Base-by-base conservation (phyloP, 1,284 basidiomycete genomes). In the Moesziomyces sp. region DNA sequence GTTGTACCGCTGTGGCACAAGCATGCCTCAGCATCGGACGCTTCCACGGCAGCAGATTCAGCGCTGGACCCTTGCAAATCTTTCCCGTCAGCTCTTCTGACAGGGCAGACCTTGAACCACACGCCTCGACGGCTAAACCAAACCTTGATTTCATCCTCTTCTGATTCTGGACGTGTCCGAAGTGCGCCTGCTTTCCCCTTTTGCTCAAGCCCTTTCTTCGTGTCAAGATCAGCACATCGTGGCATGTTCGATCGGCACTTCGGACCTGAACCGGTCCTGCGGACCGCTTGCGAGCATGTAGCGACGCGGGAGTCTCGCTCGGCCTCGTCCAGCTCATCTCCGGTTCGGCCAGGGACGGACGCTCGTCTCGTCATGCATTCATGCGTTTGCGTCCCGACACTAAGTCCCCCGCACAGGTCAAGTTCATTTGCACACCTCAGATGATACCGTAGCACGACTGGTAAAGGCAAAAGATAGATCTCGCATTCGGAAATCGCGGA, bases 211-310 rank as follows among this genome's bases (percentile, higher is more conserved):
- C 30, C 9, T 13, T 11, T 2, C 7, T 10, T 33, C 35, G n/a
- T 13, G 35, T 33, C 46, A 47, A 26, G 26, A n/a, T 18, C 16
- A 14, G 28, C 47, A 21, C n/a, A 6, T 16, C 9, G 7, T 16
- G 42, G n/a, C 11, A 14, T 30, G 24, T 28, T 13, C n/a, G 40
- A 21, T 30, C 44, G 52, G 52, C 21, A 14, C 21, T 7, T 18
- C 54, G 54, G 40, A 30, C 40, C 54, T 33, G 46, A 21, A 23
- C n/a, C 54, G 54, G 54, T 24, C 46, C 54, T 49, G 54, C 14
- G 38, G 18, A 3, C 38, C 38, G 38, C 38, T 40, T 33, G 30
- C 30, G 10, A 13, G 30, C 30, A 33, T 26, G 16, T 21, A 24
- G 52, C 52, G 18, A n/a, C 18, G 26, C 19, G 28, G 13, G 8